Evolutionary conservation across 371 early-diverging fungal genomes (phyloP), one percentile per base, ranked within the genome.

Genomic region (Mortierella sp.): DNA sequence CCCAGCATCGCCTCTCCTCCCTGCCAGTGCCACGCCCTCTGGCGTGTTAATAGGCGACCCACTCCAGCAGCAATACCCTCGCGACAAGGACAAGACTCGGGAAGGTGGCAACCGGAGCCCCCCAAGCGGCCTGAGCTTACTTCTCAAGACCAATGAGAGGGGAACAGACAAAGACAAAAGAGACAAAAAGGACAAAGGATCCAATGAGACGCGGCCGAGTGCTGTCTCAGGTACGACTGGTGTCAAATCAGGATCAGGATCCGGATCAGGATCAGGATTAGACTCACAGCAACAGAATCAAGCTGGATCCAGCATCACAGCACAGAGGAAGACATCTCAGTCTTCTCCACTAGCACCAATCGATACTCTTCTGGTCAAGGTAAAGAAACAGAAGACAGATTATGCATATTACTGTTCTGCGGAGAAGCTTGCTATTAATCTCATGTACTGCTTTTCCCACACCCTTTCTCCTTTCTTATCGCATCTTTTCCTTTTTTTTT

Each of bases 61-160:
- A 41, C 32, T 28, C 21, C 28, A 47, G 30, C 50, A 44, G 26
- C 24, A 24, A 8, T 24, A 42, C 42, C 57, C 17, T 23, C 23
- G 17, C n/a, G 50, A 24, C 42, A 68, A 61, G 47, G 44, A 50
- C 48, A 48, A 37, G 19, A 42, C 39, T 6, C 55, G 42, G 39
- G 64, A 64, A 7, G 47, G 60, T 5, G 57, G 8, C 27, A 44
- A 64, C 42, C 23, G 68, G 15, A 67, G 68, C 31, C 73, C 68
- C 19, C 73, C 67, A 14, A 67, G 68, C 42, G 68, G 68, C n/a
- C 56, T 64, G 32, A 64, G 68, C 43, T 51, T 62, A 12, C 43
- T 68, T 28, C 64, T 73, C 60, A 73, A 64, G 64, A 73, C 75
- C 46, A 57, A 34, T 23, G 65, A 60, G 26, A 14, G 41, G 41